These are phyloP conservation scores for Phytopythium mirpurense DNA, from an alignment of 352 stramenopile genomes.

Conservation along the genomic window DNA sequence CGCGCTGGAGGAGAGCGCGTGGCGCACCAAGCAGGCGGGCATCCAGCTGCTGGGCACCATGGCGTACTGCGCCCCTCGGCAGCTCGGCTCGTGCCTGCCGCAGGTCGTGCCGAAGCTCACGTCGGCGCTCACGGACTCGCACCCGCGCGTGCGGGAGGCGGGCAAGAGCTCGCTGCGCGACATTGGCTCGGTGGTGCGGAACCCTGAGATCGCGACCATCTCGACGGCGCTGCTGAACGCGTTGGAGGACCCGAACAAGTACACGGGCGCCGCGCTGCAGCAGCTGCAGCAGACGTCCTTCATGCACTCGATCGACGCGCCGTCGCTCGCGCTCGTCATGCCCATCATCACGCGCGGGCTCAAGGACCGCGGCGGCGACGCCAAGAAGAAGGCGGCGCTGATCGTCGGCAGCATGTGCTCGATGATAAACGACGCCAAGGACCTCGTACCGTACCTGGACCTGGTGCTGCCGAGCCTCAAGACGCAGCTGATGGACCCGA, in stretches of 20 bases:
- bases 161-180: constrained; percentile 95
- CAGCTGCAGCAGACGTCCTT: constrained; percentile 98
- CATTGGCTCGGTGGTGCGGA: constrained; percentile 97
- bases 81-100: constrained; percentile 97
- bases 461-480: constrained; percentile 97
- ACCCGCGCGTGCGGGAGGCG: constrained; percentile 97
- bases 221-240: constrained; percentile 92
- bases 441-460: constrained; percentile 98
- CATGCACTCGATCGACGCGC: constrained; percentile 99
- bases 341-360: constrained; percentile 98
- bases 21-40: constrained; percentile 98
- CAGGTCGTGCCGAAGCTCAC: constrained; percentile 99
- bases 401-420: constrained; percentile 99
- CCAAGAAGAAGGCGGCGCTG: constrained; percentile 98
- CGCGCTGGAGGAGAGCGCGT: constrained; percentile 91
- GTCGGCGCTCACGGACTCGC: constrained; percentile 96
- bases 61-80: constrained; percentile 97
- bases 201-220: constrained; percentile 98
- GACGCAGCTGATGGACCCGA: constrained; percentile 88
- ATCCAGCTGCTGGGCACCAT: constrained; percentile 97
- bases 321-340: constrained; percentile 98
- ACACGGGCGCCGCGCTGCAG: constrained; percentile 94
- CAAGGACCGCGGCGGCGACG: constrained; percentile 94
- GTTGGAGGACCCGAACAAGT: constrained; percentile 92
- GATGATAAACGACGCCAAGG: constrained; percentile 98